These are phyloP conservation scores for Pseudohyphozyma bogoriensis DNA, from an alignment of 768 basidiomycete species.

Conservation along the genomic window DNA sequence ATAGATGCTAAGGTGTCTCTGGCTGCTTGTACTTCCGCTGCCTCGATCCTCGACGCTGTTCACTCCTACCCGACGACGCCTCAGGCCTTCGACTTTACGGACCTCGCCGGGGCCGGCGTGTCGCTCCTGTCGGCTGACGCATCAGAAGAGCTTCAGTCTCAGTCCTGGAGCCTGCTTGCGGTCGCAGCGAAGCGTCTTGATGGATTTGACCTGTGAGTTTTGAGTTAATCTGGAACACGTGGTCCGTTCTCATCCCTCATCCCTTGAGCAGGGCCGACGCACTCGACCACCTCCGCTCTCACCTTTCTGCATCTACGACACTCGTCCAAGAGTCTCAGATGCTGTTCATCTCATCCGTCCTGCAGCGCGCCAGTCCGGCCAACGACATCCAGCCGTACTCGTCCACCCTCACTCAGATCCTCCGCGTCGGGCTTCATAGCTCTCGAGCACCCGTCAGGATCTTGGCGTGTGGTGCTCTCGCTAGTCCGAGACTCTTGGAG, in stretches of 20 bases:
- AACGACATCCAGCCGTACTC: not conserved
- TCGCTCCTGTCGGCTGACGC: not conserved
- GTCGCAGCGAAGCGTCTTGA: not conserved
- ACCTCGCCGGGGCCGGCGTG: not conserved
- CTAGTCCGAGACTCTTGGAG: not conserved
- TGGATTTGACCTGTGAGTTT: not conserved
- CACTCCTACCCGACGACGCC: not conserved
- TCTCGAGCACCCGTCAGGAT: not conserved
- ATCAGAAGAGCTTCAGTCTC: not conserved
- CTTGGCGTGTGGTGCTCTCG: not conserved
- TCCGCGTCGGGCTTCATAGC: not conserved
- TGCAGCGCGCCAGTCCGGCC: no score
- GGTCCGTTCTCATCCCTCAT: not conserved
- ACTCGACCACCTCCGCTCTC: not conserved
- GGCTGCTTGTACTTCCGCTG: not conserved
- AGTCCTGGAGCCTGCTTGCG: not conserved
- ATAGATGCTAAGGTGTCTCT: not conserved
- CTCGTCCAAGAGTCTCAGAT: not conserved
- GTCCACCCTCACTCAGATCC: not conserved
- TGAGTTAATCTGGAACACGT: no score
- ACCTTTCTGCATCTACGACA: not conserved
- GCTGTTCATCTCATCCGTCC: constrained; percentile 6
- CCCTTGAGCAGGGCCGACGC: not conserved
- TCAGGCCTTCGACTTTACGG: not conserved
- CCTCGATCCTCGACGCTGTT: not conserved